Evolutionary conservation across 1,139 yeast genomes (phyloP).

Genomic region (Geotrichum citri-aurantii): DNA sequence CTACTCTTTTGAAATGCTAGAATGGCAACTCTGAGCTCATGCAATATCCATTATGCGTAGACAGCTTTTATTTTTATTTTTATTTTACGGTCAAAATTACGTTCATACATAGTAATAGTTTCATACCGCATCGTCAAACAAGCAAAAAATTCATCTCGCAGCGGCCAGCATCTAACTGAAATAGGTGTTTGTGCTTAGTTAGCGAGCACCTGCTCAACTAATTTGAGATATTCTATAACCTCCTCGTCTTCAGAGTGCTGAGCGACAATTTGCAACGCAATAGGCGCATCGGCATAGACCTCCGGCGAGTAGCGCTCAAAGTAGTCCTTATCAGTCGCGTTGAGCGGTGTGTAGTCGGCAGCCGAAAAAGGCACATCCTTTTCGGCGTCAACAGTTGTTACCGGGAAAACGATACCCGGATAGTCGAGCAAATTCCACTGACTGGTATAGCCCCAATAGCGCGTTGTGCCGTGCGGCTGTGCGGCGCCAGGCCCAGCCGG

Average conservation of each 20-base stretch:
- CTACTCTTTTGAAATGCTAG: too few species aligned
- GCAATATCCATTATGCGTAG: too few species aligned
- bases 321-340: conserved; percentile 30
- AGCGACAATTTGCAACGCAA: conserved; percentile 41
- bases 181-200: neutral
- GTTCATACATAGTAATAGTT: neutral
- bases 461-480: conserved; percentile 57
- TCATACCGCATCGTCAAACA: neutral
- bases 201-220: conserved; percentile 11
- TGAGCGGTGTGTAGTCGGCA: conserved; percentile 29
- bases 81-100: too few species aligned
- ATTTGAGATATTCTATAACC: conserved; percentile 10
- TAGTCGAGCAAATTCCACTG: conserved; percentile 49
- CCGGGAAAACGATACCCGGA: conserved; percentile 48
- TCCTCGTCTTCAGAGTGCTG: conserved; percentile 40
- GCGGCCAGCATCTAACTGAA: too few species aligned
- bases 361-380: conserved; percentile 33
- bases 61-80: neutral
- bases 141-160: too few species aligned
- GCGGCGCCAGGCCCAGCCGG: conserved; percentile 72
- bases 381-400: conserved; percentile 43
- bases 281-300: conserved; percentile 40
- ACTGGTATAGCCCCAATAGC: conserved; percentile 61
- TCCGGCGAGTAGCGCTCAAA: conserved; percentile 36
- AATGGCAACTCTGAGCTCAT: too few species aligned